Evolutionary conservation across 1,284 basidiomycete genomes (phyloP).

Genomic region (Trichosporon coremiiforme): DNA sequence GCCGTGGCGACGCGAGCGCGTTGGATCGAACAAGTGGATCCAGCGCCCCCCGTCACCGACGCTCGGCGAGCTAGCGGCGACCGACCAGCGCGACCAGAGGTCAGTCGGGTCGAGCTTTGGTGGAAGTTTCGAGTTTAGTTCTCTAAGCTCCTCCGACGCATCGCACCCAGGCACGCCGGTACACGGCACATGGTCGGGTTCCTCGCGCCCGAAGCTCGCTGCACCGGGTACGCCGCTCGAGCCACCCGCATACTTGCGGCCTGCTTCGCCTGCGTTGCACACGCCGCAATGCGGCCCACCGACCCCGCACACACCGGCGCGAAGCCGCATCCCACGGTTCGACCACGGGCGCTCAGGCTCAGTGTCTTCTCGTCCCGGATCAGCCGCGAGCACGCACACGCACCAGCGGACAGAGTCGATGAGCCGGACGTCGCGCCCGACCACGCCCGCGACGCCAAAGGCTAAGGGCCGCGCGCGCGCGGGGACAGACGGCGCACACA

Average conservation of each 20-base stretch:
- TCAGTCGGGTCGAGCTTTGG: background rate
- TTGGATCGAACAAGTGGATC: slow-evolving; percentile 25
- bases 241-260: background rate
- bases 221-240: slow-evolving; percentile 3
- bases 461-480: background rate
- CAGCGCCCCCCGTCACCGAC: slow-evolving; percentile 25
- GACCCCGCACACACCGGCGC: background rate
- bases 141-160: slow-evolving; percentile 11
- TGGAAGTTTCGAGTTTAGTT: background rate
- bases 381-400: background rate
- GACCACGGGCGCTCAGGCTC: background rate
- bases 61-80: background rate
- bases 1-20: slow-evolving; percentile 28
- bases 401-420: background rate
- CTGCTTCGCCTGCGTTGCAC: background rate
- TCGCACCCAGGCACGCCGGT: slow-evolving; percentile 15
- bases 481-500: background rate
- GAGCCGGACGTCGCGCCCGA: background rate
- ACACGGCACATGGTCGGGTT: slow-evolving; percentile 1
- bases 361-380: background rate
- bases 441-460: background rate
- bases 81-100: background rate
- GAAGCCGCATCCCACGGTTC: slow-evolving; percentile 12
- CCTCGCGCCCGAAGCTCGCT: slow-evolving; percentile 6
- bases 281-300: background rate